Evolutionary conservation across 495 filamentous ascomycete species (phyloP).

Genomic region (Penicillium desertorum): DNA sequence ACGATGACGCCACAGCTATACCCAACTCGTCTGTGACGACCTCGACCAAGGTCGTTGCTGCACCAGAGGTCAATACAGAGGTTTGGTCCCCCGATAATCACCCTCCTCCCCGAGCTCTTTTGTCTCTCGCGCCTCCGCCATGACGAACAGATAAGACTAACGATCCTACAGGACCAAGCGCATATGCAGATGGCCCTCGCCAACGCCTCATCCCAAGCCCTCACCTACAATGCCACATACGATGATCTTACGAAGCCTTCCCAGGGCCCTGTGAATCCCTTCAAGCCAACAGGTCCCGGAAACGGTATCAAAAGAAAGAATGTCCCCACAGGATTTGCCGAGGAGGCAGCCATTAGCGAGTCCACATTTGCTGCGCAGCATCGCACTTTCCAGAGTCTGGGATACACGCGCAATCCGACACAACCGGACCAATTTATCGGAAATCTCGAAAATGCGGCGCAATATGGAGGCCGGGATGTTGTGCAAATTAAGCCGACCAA

Average conservation of each 20-base stretch:
- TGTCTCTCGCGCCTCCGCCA: neutral
- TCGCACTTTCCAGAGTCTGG: constrained; percentile 66
- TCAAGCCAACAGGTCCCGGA: constrained; percentile 58
- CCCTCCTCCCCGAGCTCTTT: neutral
- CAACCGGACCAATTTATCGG: constrained; percentile 54
- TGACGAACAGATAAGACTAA: constrained; percentile 35
- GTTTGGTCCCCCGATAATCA: constrained; percentile 51
- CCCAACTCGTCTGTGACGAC: constrained; percentile 30
- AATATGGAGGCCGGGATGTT: constrained; percentile 55
- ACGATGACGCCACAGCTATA: constrained; percentile 42
- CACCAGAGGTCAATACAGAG: constrained; percentile 62
- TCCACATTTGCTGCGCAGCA: constrained; percentile 82
- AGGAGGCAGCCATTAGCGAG: constrained; percentile 87
- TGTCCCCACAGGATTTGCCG: constrained; percentile 83
- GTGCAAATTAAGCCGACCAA: constrained; percentile 63
- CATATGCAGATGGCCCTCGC: constrained; percentile 57
- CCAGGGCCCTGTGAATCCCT: constrained; percentile 79
- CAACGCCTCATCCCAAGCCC: constrained; percentile 52
- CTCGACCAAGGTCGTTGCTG: constrained; percentile 50
- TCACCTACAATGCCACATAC: constrained; percentile 65
- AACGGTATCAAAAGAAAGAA: constrained; percentile 78
- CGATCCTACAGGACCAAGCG: constrained; percentile 52
- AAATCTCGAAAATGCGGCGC: constrained; percentile 49
- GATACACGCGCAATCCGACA: constrained; percentile 59
- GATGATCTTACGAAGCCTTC: constrained; percentile 67